Evolutionary conservation across 1,284 basidiomycete species (phyloP), one percentile per base, ranked within the genome.

Genomic region (Chondrostereum purpureum): DNA sequence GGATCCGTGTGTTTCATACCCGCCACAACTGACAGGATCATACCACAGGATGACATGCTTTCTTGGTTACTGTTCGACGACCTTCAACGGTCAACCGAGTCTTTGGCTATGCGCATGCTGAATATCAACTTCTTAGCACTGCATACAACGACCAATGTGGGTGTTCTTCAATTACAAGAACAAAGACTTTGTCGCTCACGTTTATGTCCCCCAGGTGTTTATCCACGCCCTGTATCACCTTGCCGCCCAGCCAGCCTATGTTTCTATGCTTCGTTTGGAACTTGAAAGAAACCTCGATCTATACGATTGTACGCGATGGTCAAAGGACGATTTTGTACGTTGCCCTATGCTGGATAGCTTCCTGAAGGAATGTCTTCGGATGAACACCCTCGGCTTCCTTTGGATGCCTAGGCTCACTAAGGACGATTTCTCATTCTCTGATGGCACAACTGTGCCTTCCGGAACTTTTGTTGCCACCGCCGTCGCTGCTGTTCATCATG

Each of bases 11-110:
- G 37, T 53, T 12, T 52, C 4, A n/a, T n/a, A n/a, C n/a, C n/a
- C n/a, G n/a, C n/a, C n/a, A n/a, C 16, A 38, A 38, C 16, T 17
- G 27, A 20, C 4, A 3, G 41, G 8, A 13, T 49, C 23, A 39
- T 36, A 33, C n/a, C 43, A n/a, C 42, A 72, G 68, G 65, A 65
- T 39, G 70, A 74, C 53, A 53, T 72, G 59, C 55, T 75, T 8
- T 61, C 62, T 17, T 73, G 72, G 71, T 75, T n/a, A 61, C 73
- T 53, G 66, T 67, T n/a, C 59, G 58, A 13, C 63, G 65, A 50
- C 42, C 61, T 53, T 22, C 57, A 56, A 36, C 60, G 54, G 61
- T 39, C 60, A 50, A 18, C 37, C 2, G 49, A 60, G 56, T 42
- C 58, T 62, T 41, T 66, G 54, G 44, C 56, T 1, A 52, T 66